Conservation (phyloP, 2,329 filamentous ascomycete genomes). For the Talaromyces sp. region DNA sequence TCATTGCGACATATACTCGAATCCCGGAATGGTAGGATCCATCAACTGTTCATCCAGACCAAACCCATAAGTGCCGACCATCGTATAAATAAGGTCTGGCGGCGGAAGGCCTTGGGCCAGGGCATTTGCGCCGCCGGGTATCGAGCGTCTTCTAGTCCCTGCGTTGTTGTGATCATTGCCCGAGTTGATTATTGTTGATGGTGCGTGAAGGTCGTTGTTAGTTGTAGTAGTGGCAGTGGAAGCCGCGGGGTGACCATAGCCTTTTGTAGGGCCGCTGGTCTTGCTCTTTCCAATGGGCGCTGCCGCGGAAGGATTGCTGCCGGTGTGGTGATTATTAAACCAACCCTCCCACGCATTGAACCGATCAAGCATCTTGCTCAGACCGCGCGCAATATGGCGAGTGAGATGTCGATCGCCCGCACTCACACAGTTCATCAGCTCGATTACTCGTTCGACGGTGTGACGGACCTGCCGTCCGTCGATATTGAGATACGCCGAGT, state of each 20-base stretch:
- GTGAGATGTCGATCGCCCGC: slow-evolving; percentile 43
- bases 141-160: slow-evolving; percentile 23
- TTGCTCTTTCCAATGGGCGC: neutral
- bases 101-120: slow-evolving; percentile 42
- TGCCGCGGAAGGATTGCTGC: slow-evolving; percentile 10
- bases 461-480: slow-evolving; percentile 38
- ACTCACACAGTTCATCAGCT: slow-evolving; percentile 39
- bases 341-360: slow-evolving; percentile 41
- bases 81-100: slow-evolving; percentile 41
- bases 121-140: slow-evolving; percentile 40
- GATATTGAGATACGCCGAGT: slow-evolving; percentile 40
- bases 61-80: slow-evolving; percentile 44
- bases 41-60: slow-evolving; percentile 41
- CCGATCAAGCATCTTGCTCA: slow-evolving; percentile 41
- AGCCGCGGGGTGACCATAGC: neutral
- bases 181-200: neutral
- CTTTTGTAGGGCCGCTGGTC: neutral
- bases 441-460: slow-evolving; percentile 39
- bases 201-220: neutral
- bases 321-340: slow-evolving; percentile 17
- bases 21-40: slow-evolving; percentile 41
- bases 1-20: slow-evolving; percentile 36
- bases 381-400: slow-evolving; percentile 40
- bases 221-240: neutral
- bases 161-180: neutral